These are phyloP conservation scores for Heterotrichella gracilis DNA, from an alignment of 352 stramenopile genomes.

Conservation along the genomic window DNA sequence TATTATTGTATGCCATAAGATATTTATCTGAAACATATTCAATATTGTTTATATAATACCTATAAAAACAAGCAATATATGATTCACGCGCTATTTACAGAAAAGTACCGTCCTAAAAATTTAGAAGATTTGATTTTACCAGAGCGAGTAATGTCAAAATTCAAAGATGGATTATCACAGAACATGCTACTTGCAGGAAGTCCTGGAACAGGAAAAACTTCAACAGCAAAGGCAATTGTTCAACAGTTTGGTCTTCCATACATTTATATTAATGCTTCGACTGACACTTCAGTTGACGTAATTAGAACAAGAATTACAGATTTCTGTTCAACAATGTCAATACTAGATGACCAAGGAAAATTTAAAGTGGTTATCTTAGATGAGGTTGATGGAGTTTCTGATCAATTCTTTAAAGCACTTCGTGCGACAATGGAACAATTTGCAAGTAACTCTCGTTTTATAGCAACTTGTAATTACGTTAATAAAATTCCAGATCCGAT, in stretches of 20 bases:
- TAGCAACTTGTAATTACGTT: neutral
- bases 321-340: conserved; percentile 5
- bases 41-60: too few species aligned
- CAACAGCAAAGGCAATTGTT: neutral
- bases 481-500: neutral
- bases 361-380: conserved; percentile 11
- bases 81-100: neutral
- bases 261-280: conserved; percentile 9
- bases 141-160: neutral
- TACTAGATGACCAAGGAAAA: conserved; percentile 1
- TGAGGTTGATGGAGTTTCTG: neutral
- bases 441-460: neutral
- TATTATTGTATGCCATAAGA: too few species aligned
- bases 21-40: too few species aligned
- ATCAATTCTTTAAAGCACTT: neutral
- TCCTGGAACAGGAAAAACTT: conserved; percentile 11
- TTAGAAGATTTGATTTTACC: conserved; percentile 2
- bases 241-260: too few species aligned
- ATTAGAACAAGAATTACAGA: neutral
- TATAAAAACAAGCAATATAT: too few species aligned
- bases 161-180: neutral
- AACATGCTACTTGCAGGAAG: neutral
- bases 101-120: conserved; percentile 11
- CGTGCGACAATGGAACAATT: neutral
- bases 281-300: neutral